Conservation (phyloP, 1,284 basidiomycete genomes). For the Termitomyces sp. region DNA sequence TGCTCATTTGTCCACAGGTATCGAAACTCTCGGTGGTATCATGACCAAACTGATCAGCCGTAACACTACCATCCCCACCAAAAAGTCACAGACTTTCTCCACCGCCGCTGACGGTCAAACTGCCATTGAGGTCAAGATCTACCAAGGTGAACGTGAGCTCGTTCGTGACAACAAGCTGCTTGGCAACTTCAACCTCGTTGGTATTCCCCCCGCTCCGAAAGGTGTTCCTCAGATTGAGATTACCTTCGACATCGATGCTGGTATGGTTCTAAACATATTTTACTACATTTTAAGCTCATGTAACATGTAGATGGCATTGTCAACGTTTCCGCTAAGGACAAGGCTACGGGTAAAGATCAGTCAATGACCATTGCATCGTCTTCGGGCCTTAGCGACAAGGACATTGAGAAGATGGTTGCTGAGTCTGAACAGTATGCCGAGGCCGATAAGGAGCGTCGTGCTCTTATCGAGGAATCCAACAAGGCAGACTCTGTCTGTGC, state of each 20-base stretch:
- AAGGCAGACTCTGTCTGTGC: constrained; percentile 92
- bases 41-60: constrained; percentile 96
- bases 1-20: constrained; percentile 39
- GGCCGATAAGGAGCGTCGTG: constrained; percentile 82
- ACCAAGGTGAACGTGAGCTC: constrained; percentile 97
- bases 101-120: constrained; percentile 96
- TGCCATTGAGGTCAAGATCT: constrained; percentile 96
- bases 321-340: constrained; percentile 95
- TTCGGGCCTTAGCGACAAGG: constrained; percentile 92
- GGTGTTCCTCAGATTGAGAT: constrained; percentile 99
- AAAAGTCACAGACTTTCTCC: constrained; percentile 98
- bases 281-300: neutral
- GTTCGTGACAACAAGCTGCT: constrained; percentile 98
- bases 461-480: constrained; percentile 95
- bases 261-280: constrained; percentile 33
- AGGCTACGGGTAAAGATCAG: constrained; percentile 96
- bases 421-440: constrained; percentile 95
- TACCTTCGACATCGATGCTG: constrained; percentile 98
- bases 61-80: constrained; percentile 99
- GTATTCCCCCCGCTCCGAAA: constrained; percentile 96
- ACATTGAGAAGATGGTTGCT: constrained; percentile 96
- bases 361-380: constrained; percentile 97
- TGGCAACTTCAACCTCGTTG: constrained; percentile 98
- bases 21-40: constrained; percentile 97
- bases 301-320: constrained; percentile 78